Conservation (phyloP, 2,329 filamentous ascomycete species). For the Clonostachys sp. region DNA sequence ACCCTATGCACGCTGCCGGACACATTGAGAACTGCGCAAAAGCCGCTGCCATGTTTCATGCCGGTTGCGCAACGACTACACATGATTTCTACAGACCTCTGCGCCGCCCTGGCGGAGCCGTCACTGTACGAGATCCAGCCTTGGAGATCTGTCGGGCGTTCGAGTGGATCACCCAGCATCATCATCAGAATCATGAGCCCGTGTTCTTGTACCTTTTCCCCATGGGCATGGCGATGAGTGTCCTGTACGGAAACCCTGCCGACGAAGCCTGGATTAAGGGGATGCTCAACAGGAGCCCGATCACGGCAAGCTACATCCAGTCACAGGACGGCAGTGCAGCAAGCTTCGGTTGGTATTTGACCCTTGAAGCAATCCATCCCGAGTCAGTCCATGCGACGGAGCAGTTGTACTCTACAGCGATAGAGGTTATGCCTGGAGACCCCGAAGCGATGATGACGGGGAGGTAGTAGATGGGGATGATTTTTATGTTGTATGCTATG, state of each 20-base stretch:
- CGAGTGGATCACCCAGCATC: conserved; percentile 6
- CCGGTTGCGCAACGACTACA: too few species aligned
- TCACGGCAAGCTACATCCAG: background rate
- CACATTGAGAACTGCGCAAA: conserved; percentile 3
- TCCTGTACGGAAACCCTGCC: conserved; percentile 1
- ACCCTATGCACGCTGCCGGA: conserved; percentile 3
- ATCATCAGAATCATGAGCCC: conserved; percentile 4
- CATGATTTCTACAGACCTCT: background rate
- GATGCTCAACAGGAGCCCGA: background rate
- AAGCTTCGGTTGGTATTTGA: background rate
- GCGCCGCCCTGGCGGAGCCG: background rate
- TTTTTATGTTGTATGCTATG: too few species aligned
- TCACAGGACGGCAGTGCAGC: background rate
- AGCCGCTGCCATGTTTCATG: background rate
- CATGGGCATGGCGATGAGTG: conserved; percentile 7
- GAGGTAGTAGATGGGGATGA: too few species aligned
- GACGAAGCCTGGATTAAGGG: background rate
- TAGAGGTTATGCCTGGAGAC: too few species aligned
- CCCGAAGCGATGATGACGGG: too few species aligned
- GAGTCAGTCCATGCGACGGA: background rate
- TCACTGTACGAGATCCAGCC: conserved; percentile 2
- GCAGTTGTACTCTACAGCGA: too few species aligned
- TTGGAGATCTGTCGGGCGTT: conserved; percentile 6
- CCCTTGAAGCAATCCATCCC: background rate
- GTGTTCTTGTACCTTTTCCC: conserved; percentile 6